phyloP scores from a whole-genome alignment of 352 stramenopile species.

The Globisporangium ultimum region DNA sequence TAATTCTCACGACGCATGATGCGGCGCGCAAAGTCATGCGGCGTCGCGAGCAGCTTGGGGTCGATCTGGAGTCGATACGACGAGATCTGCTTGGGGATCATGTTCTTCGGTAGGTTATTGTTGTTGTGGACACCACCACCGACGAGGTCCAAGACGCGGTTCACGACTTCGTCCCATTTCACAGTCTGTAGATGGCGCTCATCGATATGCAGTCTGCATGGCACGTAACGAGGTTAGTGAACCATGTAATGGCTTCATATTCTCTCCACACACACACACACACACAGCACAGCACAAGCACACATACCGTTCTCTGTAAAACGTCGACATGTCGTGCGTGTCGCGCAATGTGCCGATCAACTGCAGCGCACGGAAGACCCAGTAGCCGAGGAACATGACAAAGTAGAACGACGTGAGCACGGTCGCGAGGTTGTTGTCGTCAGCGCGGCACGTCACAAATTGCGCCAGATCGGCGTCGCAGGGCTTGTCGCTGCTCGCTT shows the following conservation, averaged over 20 bases:
- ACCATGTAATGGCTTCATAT: background rate
- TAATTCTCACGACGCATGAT: conserved; percentile 99
- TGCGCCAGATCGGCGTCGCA: conserved; percentile 79
- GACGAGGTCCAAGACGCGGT: conserved; percentile 72
- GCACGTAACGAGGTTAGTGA: no score
- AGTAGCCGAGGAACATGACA: conserved; percentile 93
- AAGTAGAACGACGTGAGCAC: conserved; percentile 90
- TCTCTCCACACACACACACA: no score
- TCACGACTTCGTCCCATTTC: conserved; percentile 89
- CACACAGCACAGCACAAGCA: background rate
- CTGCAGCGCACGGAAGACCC: conserved; percentile 78
- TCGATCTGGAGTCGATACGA: conserved; percentile 83
- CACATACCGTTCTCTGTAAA: conserved; percentile 83
- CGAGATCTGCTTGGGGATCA: conserved; percentile 65
- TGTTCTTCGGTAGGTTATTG: conserved; percentile 73
- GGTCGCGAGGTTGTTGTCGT: conserved; percentile 48
- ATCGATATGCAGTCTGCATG: conserved; percentile 79
- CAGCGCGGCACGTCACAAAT: conserved; percentile 63
- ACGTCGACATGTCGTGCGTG: conserved; percentile 86
- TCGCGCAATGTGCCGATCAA: conserved; percentile 86
- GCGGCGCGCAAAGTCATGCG: conserved; percentile 91
- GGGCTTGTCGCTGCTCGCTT: conserved; percentile 48
- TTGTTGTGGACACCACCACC: conserved; percentile 14
- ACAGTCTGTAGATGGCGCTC: conserved; percentile 81
- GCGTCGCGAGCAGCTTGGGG: conserved; percentile 62